Base-by-base conservation (phyloP, 2,329 filamentous ascomycete species). In the Dactylellina leptospora region DNA sequence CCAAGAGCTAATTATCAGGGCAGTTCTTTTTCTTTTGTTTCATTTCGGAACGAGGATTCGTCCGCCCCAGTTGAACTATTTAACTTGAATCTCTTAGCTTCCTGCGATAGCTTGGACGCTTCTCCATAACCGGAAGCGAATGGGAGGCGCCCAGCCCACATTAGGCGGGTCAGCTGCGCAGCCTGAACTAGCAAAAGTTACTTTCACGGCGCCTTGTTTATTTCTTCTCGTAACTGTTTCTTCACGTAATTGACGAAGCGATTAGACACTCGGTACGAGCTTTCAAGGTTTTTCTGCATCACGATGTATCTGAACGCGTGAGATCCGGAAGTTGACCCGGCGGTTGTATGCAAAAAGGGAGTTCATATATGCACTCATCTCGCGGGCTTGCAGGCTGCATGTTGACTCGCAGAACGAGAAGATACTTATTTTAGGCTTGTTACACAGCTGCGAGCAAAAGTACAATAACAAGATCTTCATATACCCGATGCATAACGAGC, bases 101-200 rank as follows among this genome's bases (percentile, higher is more conserved):
- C 28, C 20, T 28, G 40, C 51, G 51, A 55, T 60, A 40, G 25
- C 45, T 50, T 51, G 56, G 27, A 36, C 56, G 20, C 45, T 61
- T 63, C 59, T 63, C 59, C 38, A 63, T 45, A 63, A 63, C 59
- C 59, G 47, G 48, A 63, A 63, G 47, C 47, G 47, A 44, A 45
- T 16, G n/a, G 28, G 23, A 38, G 40, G 36, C 33, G 45, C 44
- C 42, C 44, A 61, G 45, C 25, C 38, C 20, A 47, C 27, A 48
- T 38, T 48, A 47, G 42, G 42, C 55, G 27, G 56, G 45, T 38
- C 44, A 51, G 45, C 56, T 42, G 44, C 20, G 18, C 36, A n/a
- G 44, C 20, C 23, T 40, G 28, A 23, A 22, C 44, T 40, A 44
- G 23, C 9, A 5, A 13, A 44, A 44, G 22, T 48, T 27, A 27